These are phyloP conservation scores for Trichoderma sp. DNA, from an alignment of 2,329 filamentous ascomycete species.

Conservation along the genomic window DNA sequence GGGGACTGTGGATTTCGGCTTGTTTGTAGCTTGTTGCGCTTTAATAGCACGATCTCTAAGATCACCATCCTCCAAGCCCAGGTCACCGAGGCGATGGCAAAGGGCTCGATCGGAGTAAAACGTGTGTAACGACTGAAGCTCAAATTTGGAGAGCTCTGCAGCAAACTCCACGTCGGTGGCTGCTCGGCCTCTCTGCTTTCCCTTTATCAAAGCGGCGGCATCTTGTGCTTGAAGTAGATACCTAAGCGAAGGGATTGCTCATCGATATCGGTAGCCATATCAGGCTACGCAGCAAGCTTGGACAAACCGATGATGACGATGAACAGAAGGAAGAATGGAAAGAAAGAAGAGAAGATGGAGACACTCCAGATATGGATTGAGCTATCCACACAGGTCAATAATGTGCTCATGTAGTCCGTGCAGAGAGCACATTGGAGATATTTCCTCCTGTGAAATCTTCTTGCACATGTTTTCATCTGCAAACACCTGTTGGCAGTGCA, in stretches of 20 bases:
- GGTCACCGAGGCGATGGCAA: background rate
- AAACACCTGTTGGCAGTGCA: background rate
- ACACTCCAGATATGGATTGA: background rate
- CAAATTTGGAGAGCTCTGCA: background rate
- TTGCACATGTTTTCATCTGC: background rate
- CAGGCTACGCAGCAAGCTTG: background rate
- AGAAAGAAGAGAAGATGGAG: background rate
- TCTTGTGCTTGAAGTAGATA: background rate
- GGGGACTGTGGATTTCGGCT: background rate
- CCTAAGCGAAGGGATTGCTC: background rate
- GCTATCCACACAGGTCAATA: background rate
- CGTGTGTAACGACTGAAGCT: background rate
- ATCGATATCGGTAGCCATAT: background rate
- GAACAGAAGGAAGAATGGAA: background rate
- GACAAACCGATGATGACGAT: background rate
- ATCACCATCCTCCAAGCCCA: background rate
- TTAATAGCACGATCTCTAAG: background rate
- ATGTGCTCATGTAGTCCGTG: background rate
- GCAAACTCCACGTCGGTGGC: background rate
- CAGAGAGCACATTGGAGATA: background rate
- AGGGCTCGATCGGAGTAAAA: background rate
- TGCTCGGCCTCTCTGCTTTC: background rate
- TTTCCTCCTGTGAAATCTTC: background rate
- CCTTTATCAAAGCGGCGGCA: background rate
- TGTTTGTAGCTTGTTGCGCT: background rate